These are phyloP conservation scores for Astrocystis sublimbata DNA, from an alignment of 495 filamentous ascomycete species.

Conservation along the genomic window DNA sequence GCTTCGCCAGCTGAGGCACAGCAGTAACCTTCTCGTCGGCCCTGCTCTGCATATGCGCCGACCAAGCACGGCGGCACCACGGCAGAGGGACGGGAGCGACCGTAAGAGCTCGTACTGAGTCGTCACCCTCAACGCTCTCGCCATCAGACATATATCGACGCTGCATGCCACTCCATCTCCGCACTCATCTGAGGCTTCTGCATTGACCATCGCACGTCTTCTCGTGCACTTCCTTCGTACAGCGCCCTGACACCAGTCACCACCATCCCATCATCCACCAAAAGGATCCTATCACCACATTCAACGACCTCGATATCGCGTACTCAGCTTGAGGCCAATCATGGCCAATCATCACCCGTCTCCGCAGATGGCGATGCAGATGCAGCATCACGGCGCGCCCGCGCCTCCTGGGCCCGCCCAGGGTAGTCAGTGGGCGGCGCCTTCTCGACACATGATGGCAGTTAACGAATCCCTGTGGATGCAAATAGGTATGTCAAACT, in stretches of 20 bases:
- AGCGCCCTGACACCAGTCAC: too few species aligned
- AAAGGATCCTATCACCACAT: too few species aligned
- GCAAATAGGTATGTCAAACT: constrained; percentile 72
- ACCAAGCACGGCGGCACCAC: too few species aligned
- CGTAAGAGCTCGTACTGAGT: neutral
- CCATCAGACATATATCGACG: neutral
- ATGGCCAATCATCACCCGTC: constrained; percentile 61
- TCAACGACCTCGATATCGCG: neutral
- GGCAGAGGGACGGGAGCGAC: neutral
- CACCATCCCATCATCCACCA: too few species aligned
- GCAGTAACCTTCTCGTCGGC: neutral
- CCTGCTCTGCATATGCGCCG: constrained; percentile 8
- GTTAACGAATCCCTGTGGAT: constrained; percentile 92
- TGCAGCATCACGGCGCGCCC: constrained; percentile 56
- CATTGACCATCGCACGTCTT: too few species aligned
- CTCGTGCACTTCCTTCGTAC: neutral
- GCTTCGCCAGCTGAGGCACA: neutral
- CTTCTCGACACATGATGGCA: constrained; percentile 47
- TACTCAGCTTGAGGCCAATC: constrained; percentile 1
- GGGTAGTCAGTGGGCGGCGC: constrained; percentile 32
- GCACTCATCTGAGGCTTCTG: neutral
- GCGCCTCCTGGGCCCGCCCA: constrained; percentile 44
- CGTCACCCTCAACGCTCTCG: neutral
- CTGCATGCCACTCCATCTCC: neutral
- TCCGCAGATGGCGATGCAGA: constrained; percentile 57